These are phyloP conservation scores for Phytophthora rubi DNA, from an alignment of 352 stramenopile genomes.

Conservation along the genomic window DNA sequence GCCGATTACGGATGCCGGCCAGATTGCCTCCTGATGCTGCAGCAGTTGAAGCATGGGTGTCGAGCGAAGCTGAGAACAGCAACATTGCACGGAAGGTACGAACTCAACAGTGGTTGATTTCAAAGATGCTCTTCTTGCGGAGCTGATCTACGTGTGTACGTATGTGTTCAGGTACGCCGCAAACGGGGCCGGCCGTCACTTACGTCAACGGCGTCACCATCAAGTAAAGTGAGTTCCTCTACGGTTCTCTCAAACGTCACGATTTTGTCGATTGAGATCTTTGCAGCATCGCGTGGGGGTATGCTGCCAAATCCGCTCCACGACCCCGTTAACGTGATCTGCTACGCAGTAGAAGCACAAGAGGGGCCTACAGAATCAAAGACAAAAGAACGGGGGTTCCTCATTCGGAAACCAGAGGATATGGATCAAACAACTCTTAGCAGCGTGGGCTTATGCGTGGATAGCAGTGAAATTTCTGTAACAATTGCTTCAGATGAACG, in stretches of 20 bases:
- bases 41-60: conserved; percentile 43
- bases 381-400: conserved; percentile 56
- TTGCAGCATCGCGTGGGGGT: conserved; percentile 56
- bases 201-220: conserved; percentile 22
- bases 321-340: conserved; percentile 68
- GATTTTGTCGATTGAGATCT: conserved; percentile 80
- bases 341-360: conserved; percentile 77
- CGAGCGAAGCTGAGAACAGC: conserved; percentile 10
- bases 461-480: conserved; percentile 42
- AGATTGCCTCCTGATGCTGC: conserved; percentile 42
- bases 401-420: conserved; percentile 43
- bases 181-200: conserved; percentile 33
- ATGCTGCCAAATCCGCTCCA: conserved; percentile 75
- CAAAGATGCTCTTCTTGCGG: neutral
- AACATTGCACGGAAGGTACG: conserved; percentile 35
- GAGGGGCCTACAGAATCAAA: conserved; percentile 64
- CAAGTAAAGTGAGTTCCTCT: conserved; percentile 29
- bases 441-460: conserved; percentile 43
- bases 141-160: neutral
- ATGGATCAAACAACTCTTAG: conserved; percentile 22
- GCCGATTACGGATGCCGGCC: conserved; percentile 49
- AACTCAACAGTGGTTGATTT: neutral
- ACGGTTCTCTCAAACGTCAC: conserved; percentile 74
- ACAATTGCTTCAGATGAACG: conserved; percentile 51
- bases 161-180: conserved; percentile 18